Conservation (phyloP, 768 basidiomycete species). For the Lentinula sp. region DNA sequence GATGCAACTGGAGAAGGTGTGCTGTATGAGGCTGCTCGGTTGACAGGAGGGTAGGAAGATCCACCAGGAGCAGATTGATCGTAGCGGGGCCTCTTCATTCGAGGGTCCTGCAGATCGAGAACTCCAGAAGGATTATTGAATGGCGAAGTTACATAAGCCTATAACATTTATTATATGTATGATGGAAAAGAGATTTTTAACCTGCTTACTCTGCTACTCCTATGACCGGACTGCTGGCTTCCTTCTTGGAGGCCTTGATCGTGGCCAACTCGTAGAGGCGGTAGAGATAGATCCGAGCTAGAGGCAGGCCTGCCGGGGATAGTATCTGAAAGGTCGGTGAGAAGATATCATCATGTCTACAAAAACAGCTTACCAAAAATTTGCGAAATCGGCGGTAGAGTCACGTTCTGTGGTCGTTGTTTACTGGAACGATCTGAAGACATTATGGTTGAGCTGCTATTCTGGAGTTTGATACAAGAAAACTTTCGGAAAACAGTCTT, state of each 20-base stretch:
- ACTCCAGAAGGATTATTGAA: background rate
- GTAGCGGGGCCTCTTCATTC: background rate
- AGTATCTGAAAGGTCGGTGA: background rate
- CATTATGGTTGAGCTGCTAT: background rate
- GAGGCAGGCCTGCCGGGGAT: background rate
- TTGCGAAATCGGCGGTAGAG: constrained; percentile 12
- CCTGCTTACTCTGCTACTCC: background rate
- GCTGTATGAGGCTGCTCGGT: background rate
- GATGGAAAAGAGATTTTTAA: background rate
- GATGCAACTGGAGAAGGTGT: background rate
- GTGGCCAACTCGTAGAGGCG: constrained; percentile 1
- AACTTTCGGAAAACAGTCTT: background rate
- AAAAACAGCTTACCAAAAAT: constrained; percentile 8
- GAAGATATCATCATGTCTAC: background rate
- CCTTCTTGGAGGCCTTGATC: background rate
- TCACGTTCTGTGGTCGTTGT: constrained; percentile 6
- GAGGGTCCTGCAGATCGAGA: background rate
- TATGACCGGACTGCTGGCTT: background rate
- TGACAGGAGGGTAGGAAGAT: background rate
- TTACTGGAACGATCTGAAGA: constrained; percentile 1
- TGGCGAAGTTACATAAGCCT: background rate
- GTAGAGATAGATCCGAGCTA: constrained; percentile 3
- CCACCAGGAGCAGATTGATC: background rate
- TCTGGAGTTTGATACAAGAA: background rate
- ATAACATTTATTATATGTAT: background rate